These are phyloP conservation scores for Chaetomium sp. DNA, from an alignment of 2,329 filamentous ascomycete species.

Conservation along the genomic window DNA sequence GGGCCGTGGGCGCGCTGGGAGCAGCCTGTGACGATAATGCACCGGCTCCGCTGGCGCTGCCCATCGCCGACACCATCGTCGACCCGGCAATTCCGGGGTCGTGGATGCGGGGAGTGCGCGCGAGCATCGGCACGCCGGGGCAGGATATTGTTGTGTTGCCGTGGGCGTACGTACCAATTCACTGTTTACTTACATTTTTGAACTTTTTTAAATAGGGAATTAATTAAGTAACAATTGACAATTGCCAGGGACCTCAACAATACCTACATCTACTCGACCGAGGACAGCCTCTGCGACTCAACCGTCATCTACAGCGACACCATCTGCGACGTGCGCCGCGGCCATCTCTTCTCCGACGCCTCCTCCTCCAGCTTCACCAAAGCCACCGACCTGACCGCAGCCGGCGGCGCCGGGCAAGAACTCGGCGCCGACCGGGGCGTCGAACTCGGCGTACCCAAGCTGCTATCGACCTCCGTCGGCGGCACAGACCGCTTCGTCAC, in stretches of 20 bases:
- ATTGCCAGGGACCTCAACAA: constrained; percentile 30
- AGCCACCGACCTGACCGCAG: constrained; percentile 8
- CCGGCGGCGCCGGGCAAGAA: constrained; percentile 19
- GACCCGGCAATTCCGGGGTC: constrained; percentile 22
- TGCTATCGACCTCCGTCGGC: constrained; percentile 20
- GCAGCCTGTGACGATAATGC: background rate
- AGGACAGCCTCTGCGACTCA: constrained; percentile 24
- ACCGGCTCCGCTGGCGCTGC: constrained; percentile 8
- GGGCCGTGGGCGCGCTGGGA: constrained; percentile 1
- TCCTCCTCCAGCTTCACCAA: constrained; percentile 14
- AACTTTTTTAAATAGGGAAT: too few species aligned
- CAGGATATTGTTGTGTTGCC: constrained; percentile 28
- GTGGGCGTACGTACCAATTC: constrained; percentile 21
- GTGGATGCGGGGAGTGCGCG: constrained; percentile 25
- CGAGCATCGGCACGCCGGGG: constrained; percentile 24
- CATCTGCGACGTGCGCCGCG: constrained; percentile 26
- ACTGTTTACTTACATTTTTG: background rate
- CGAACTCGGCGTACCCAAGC: constrained; percentile 21
- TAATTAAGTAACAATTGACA: too few species aligned
- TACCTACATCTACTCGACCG: constrained; percentile 29
- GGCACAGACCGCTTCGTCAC: constrained; percentile 20
- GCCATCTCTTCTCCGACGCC: constrained; percentile 19
- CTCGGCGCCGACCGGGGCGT: background rate
- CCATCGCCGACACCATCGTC: constrained; percentile 24
- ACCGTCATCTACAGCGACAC: constrained; percentile 26